Evolutionary conservation across 305 asterid species (phyloP).

Genomic region (Rubia balearica): DNA sequence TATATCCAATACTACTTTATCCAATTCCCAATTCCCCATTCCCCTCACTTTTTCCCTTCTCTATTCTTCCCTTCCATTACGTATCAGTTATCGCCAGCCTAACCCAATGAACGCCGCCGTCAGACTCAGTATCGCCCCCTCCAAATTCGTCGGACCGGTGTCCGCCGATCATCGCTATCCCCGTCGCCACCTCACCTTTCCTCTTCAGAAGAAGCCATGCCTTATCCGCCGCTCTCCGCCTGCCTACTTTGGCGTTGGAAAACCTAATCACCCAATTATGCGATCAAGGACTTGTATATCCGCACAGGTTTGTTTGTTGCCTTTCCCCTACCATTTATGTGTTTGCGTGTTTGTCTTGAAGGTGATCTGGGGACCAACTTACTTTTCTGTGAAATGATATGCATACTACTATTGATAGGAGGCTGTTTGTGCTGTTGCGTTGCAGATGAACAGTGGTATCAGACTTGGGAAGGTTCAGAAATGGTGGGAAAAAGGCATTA

Average conservation of each 20-base stretch:
- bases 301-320: conserved; percentile 7
- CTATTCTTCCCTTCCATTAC: background rate
- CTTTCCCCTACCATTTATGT: background rate
- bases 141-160: background rate
- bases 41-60: background rate
- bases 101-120: background rate
- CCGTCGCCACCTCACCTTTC: background rate
- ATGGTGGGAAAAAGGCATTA: conserved; percentile 44
- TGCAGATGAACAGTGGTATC: background rate
- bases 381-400: background rate
- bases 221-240: background rate
- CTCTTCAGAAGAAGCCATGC: background rate
- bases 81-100: background rate
- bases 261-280: background rate
- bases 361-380: background rate
- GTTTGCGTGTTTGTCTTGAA: background rate
- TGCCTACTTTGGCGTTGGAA: background rate
- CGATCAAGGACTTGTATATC: background rate
- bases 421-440: background rate
- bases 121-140: background rate
- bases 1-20: conserved; percentile 3
- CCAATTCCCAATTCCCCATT: background rate
- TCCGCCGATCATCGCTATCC: background rate
- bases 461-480: conserved; percentile 29
- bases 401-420: background rate